A percentile compares a stretch with the other conserved stretches of the same genome.
phyloP scores from a whole-genome alignment of 2,329 filamentous ascomycete genomes.

The Curvularia spicifera region DNA sequence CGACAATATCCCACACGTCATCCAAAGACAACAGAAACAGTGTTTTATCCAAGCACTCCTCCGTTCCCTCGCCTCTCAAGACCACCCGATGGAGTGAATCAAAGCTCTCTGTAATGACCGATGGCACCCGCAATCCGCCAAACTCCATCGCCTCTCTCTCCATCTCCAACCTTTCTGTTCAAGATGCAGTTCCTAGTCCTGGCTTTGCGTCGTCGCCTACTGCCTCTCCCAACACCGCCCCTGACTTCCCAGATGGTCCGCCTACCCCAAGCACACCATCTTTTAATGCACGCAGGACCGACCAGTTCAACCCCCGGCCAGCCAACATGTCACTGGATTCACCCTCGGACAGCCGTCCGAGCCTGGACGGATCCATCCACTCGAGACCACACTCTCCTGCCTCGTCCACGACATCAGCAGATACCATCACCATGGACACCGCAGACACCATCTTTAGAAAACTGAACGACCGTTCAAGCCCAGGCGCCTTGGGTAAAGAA shows the following conservation, averaged over 20 bases:
- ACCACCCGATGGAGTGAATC: conserved; percentile 25
- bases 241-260: conserved; percentile 36
- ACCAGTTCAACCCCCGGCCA: conserved; percentile 9
- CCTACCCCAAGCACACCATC: conserved; percentile 12
- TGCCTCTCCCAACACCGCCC: conserved; percentile 36
- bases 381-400: conserved; percentile 30
- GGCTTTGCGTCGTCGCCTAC: conserved; percentile 30
- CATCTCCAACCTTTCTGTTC: conserved; percentile 13
- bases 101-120: conserved; percentile 30
- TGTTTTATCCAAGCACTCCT: conserved; percentile 22
- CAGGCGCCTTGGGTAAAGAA: conserved; percentile 25
- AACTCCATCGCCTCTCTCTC: conserved; percentile 39
- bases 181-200: conserved; percentile 12
- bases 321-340: conserved; percentile 13
- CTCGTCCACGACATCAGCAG: conserved; percentile 28
- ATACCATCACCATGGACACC: conserved; percentile 33
- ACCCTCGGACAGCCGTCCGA: conserved; percentile 12
- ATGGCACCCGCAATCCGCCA: conserved; percentile 38
- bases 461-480: conserved; percentile 31
- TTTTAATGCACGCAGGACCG: conserved; percentile 2
- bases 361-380: conserved; percentile 15
- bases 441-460: conserved; percentile 38
- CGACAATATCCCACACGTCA: conserved; percentile 17
- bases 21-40: conserved; percentile 29
- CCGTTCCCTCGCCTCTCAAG: conserved; percentile 18